Percentiles rank a stretch among this genome's conserved stretches.
Conservation (phyloP, 164 flowering plant species). For the Kingdonia uniflora region DNA sequence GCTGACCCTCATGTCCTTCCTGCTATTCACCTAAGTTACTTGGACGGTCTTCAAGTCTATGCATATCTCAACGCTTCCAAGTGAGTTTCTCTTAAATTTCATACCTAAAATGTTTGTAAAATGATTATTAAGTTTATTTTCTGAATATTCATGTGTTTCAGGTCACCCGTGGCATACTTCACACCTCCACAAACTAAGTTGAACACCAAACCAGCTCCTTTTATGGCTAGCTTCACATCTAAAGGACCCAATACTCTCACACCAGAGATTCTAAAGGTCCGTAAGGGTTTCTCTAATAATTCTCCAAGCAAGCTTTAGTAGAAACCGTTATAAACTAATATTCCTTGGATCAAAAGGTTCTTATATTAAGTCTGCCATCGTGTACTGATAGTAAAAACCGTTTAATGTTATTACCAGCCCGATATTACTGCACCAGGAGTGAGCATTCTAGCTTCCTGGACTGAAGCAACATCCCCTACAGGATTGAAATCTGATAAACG, state of each 20-base stretch:
- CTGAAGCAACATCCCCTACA: constrained; percentile 51
- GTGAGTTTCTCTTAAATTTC: constrained; percentile 12
- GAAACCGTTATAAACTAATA: too few species aligned
- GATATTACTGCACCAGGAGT: constrained; percentile 87
- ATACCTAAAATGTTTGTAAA: neutral
- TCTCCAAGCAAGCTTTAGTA: too few species aligned
- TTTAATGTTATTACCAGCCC: constrained; percentile 31
- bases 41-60: constrained; percentile 28
- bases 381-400: neutral
- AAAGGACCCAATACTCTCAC: constrained; percentile 56
- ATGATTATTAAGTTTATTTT: neutral
- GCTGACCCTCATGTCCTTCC: constrained; percentile 48
- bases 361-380: too few species aligned
- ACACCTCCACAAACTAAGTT: constrained; percentile 29
- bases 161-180: constrained; percentile 46
- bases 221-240: constrained; percentile 81
- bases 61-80: constrained; percentile 39
- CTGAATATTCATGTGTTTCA: constrained; percentile 9
- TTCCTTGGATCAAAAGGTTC: neutral
- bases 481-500: constrained; percentile 33
- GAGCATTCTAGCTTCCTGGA: constrained; percentile 59
- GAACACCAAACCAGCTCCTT: constrained; percentile 51
- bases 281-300: neutral
- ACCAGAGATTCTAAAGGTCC: constrained; percentile 79
- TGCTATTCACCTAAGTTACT: constrained; percentile 29